Conservation (phyloP, 768 basidiomycete species). For the Naganishia antarctica region DNA sequence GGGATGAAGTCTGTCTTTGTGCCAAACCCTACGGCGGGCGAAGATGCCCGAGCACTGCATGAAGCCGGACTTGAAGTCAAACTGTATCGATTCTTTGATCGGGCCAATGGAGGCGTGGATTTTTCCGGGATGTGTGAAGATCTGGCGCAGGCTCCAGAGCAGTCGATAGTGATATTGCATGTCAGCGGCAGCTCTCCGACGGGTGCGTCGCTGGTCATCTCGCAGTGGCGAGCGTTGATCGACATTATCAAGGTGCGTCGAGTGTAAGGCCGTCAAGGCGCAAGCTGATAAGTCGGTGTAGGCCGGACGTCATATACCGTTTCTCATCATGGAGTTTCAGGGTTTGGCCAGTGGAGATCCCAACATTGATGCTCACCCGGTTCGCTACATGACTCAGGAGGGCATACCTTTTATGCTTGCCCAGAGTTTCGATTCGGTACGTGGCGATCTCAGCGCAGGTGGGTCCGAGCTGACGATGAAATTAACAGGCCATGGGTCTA, state of each 20-base stretch:
- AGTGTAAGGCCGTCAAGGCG: not conserved
- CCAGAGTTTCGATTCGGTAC: constrained; percentile 46
- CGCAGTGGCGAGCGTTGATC: constrained; percentile 43
- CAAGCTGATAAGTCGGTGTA: constrained; percentile 21
- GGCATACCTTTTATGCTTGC: constrained; percentile 42
- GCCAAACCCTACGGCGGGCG: constrained; percentile 42
- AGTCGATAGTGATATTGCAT: constrained; percentile 70
- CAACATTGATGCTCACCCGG: constrained; percentile 41
- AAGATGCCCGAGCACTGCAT: constrained; percentile 38
- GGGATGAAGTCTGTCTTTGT: constrained; percentile 35
- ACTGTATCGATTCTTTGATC: constrained; percentile 39
- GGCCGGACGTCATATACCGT: constrained; percentile 49
- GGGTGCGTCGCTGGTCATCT: constrained; percentile 39
- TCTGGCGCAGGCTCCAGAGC: constrained; percentile 51
- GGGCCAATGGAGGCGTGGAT: constrained; percentile 40
- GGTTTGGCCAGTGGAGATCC: constrained; percentile 43
- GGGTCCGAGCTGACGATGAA: constrained; percentile 15
- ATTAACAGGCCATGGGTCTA: constrained; percentile 46
- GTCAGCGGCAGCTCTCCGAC: constrained; percentile 53
- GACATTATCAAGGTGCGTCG: constrained; percentile 43
- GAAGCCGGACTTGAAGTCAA: constrained; percentile 45
- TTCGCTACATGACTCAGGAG: constrained; percentile 45
- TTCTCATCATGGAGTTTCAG: constrained; percentile 43
- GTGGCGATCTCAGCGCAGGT: not conserved
- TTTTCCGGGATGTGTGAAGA: constrained; percentile 46